Percentiles rank a stretch among this genome's conserved stretches.
Evolutionary conservation across 2,329 filamentous ascomycete genomes (phyloP).

Genomic region (Rhynchosporium agropyri): DNA sequence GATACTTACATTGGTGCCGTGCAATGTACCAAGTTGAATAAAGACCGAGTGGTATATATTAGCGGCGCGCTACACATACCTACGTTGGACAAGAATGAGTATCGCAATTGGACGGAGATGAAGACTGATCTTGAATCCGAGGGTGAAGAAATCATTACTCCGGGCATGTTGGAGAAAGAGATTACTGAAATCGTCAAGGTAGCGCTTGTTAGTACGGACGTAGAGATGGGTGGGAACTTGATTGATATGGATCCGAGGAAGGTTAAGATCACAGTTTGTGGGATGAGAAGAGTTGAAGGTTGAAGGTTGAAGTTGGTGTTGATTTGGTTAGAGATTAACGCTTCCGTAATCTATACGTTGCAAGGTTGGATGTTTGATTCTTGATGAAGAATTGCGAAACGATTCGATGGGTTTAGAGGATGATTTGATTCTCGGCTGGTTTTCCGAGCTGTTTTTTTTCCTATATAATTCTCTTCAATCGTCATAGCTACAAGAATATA

Average conservation of each 20-base stretch:
- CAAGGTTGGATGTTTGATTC: neutral
- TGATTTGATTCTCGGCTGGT: too few species aligned
- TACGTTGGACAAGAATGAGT: constrained; percentile 13
- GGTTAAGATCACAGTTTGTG: constrained; percentile 13
- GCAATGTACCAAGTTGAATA: constrained; percentile 19
- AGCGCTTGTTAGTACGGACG: neutral
- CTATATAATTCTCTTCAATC: neutral
- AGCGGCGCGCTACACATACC: constrained; percentile 3
- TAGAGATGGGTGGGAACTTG: neutral
- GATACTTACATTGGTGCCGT: constrained; percentile 13
- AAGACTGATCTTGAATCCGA: constrained; percentile 4
- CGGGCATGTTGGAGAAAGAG: neutral
- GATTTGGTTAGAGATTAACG: neutral
- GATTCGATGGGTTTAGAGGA: too few species aligned
- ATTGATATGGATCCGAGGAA: constrained; percentile 7
- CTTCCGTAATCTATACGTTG: neutral
- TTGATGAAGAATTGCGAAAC: constrained; percentile 35
- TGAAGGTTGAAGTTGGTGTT: neutral
- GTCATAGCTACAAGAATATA: too few species aligned
- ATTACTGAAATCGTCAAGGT: constrained; percentile 1
- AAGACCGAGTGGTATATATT: constrained; percentile 14
- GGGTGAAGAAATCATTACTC: constrained; percentile 12
- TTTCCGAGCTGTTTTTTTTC: neutral
- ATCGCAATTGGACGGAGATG: constrained; percentile 8
- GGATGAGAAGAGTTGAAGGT: constrained; percentile 14